phyloP scores from a whole-genome alignment of 1,284 basidiomycete species.

The Heterobasidion parviporum region DNA sequence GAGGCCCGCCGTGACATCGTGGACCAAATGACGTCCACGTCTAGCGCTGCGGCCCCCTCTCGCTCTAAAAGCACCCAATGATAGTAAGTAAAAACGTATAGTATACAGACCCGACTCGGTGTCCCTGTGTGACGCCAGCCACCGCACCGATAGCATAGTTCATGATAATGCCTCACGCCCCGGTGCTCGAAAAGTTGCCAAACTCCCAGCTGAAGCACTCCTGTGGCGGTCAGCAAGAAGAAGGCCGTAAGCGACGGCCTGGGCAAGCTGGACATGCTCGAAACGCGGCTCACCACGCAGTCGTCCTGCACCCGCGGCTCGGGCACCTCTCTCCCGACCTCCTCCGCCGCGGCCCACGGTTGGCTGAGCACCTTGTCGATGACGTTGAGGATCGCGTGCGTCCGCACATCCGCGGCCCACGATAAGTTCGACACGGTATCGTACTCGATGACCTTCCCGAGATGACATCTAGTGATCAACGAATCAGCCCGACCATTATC shows the following conservation, averaged over 20 bases:
- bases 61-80: no score
- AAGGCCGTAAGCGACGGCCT: neutral
- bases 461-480: constrained; percentile 74
- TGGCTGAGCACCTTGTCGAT: constrained; percentile 70
- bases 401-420: constrained; percentile 80
- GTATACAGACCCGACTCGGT: no score
- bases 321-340: constrained; percentile 15
- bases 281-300: constrained; percentile 25
- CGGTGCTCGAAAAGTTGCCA: constrained; percentile 19
- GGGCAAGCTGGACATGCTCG: neutral
- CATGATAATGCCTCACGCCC: neutral
- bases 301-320: constrained; percentile 24
- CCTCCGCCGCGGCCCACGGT: constrained; percentile 42
- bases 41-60: no score
- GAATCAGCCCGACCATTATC: constrained; percentile 38
- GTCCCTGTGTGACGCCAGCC: no score
- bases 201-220: constrained; percentile 37
- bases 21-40: no score
- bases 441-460: constrained; percentile 66
- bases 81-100: no score
- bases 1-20: no score
- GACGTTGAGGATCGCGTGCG: constrained; percentile 74
- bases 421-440: constrained; percentile 82
- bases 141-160: no score
- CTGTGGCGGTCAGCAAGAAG: constrained; percentile 34